Base-by-base conservation (phyloP, 2,329 filamentous ascomycete species). In the Pestalotiopsis sp. region DNA sequence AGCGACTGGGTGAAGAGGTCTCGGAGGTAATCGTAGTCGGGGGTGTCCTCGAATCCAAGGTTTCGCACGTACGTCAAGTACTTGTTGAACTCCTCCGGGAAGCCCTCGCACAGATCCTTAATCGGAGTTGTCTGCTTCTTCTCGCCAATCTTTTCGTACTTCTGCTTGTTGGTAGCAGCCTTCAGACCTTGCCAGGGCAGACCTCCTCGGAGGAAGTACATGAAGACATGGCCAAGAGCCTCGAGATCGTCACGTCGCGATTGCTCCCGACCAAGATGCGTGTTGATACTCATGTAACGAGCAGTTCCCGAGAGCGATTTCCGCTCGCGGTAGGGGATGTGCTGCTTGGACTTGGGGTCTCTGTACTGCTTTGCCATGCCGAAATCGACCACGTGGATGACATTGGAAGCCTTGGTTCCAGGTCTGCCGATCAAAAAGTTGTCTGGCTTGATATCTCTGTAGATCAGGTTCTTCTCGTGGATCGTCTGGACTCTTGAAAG, bases 281-380 rank as follows among this genome's bases (percentile, higher is more conserved):
- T 99, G 84, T 99, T 99, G 89, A 99, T 98, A 84, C 94, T 97
- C 96, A 98, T 98, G 83, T 99, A 99, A 80, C 96, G 90, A 71
- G 96, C 96, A 69, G 96, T 99, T 71, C 96, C 96, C 4, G 95
- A 98, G 70, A 99, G 86, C 4, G 95, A 97, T 84, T 99, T 99
- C 76, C 96, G 90, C 84, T 98, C 96, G 77, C 96, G 90, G 81
- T 98, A 98, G 13, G 96, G 95, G 74, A 98, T 98, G 83, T 99
- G 96, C 82, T 98, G 96, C 84, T 98, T 98, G 49, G 96, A 97
- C 87, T 98, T 98, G 68, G 96, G 96, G 76, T 99, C 96, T 75
- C 96, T 92, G 82, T 98, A 99, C 81, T 98, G 96, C 86, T 99
- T 99, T 72, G 96, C 96, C 96, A 99, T 98, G 77, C 96, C 96